Evolutionary conservation across 306 rosid genomes (phyloP).

Genomic region (Trifolium fragiferum): DNA sequence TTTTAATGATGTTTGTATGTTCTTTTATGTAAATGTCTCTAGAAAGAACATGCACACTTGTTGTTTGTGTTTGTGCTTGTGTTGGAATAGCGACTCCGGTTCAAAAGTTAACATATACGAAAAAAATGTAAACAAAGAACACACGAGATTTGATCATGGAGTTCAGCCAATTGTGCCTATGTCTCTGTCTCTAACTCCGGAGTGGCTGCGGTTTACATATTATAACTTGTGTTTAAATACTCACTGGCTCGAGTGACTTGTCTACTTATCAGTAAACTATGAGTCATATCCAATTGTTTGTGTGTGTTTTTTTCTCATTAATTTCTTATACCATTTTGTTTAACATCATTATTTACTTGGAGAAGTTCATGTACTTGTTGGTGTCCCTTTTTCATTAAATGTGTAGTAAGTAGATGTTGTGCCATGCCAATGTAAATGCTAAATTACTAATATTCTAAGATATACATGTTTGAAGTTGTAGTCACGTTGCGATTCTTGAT

Average conservation of each 20-base stretch:
- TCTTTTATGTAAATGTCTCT: constrained; percentile 21
- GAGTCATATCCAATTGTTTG: background rate
- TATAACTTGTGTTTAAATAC: background rate
- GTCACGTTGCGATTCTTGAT: background rate
- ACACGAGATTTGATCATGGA: background rate
- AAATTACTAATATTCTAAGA: constrained; percentile 17
- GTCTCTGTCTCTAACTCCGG: background rate
- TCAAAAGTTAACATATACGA: background rate
- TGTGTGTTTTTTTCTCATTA: background rate
- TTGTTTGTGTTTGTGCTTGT: background rate
- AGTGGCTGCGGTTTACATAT: background rate
- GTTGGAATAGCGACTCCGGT: background rate
- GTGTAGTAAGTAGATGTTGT: constrained; percentile 11
- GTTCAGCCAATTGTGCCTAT: background rate
- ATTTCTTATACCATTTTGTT: constrained; percentile 34
- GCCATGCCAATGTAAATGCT: background rate
- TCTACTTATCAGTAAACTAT: background rate
- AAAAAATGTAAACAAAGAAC: background rate
- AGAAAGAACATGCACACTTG: constrained; percentile 17
- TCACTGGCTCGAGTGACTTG: background rate
- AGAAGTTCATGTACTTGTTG: constrained; percentile 30
- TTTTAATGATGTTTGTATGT: constrained; percentile 19
- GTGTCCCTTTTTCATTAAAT: constrained; percentile 13
- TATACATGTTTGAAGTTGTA: background rate
- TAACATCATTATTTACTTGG: constrained; percentile 36